Evolutionary conservation across 441 rosid genomes (phyloP), one percentile per base, ranked within the genome.

Genomic region (Corymbia calophylla): DNA sequence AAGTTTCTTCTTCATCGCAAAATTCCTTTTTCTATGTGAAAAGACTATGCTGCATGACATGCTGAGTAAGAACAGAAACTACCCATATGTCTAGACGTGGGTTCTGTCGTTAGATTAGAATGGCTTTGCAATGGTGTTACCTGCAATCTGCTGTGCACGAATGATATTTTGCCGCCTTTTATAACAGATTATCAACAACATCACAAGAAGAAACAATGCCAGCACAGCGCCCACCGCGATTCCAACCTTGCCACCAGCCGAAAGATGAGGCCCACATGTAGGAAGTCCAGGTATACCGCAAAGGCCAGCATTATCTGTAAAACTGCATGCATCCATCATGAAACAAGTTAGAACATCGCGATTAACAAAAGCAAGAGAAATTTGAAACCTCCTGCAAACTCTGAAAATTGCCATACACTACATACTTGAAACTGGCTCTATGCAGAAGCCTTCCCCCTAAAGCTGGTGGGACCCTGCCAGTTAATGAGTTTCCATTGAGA

Each of bases 281-380:
- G 90, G 96, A 88, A 98, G 95, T 56, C 99, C 99, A 4, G 99
- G 99, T 89, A 97, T 97, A 49, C 99, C 99, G 49, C 99, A 98
- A 66, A 98, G 96, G 60, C 99, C 99, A 82, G 95, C 92, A 93
- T 98, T 98, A 91, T 97, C 99, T 5, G 99, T 98, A 90, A 98
- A 96, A 93, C 99, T 98, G 96, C 92, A 94, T 25, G 82, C 56
- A 84, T 80, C 58, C 49, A 51, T 85, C 51, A 77, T 1, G 51
- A 77, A 77, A 21, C 84, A 77, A 25, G 51, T 77, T 77, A 77
- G 48, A 23, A 39, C 84, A 77, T 3, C 4, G 10, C 6, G 5
- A 23, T 77, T 44, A 77, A 39, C 51, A 39, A 77, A 73, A 39
- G 9, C 51, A 77, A 77, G 84, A 39, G n/a, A 39, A 39, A 77